These are phyloP conservation scores for Actinomucor elegans DNA, from an alignment of 371 early-diverging fungal genomes.

Conservation along the genomic window DNA sequence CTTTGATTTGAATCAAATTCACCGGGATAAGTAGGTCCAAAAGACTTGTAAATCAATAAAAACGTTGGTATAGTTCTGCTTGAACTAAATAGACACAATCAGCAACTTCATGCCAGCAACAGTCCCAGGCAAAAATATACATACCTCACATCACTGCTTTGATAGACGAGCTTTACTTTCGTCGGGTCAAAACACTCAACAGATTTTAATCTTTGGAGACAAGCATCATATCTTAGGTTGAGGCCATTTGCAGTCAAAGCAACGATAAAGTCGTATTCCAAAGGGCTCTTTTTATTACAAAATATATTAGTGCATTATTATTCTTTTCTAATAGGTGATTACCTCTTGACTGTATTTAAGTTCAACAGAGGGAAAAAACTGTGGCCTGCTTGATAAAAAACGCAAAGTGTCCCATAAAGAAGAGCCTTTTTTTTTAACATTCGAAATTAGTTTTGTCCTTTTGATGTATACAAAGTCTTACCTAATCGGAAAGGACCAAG, in stretches of 20 bases:
- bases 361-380: constrained; percentile 63
- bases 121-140: neutral
- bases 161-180: constrained; percentile 62
- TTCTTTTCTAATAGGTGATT: neutral
- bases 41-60: constrained; percentile 63
- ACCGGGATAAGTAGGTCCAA: constrained; percentile 76
- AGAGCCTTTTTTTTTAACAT: too few species aligned
- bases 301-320: constrained; percentile 1
- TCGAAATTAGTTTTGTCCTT: too few species aligned
- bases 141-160: constrained; percentile 66
- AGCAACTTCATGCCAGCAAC: constrained; percentile 1
- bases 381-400: constrained; percentile 49
- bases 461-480: constrained; percentile 23
- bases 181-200: constrained; percentile 67
- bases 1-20: constrained; percentile 54
- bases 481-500: constrained; percentile 61
- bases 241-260: constrained; percentile 63
- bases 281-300: constrained; percentile 43
- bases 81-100: too few species aligned
- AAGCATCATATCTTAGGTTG: constrained; percentile 62
- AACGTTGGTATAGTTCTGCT: constrained; percentile 67
- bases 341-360: constrained; percentile 68
- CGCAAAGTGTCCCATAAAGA: constrained; percentile 58
- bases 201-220: constrained; percentile 61
- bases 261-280: constrained; percentile 60